Evolutionary conservation across 2,329 filamentous ascomycete genomes (phyloP).

Genomic region (Elsinoe arachidis): DNA sequence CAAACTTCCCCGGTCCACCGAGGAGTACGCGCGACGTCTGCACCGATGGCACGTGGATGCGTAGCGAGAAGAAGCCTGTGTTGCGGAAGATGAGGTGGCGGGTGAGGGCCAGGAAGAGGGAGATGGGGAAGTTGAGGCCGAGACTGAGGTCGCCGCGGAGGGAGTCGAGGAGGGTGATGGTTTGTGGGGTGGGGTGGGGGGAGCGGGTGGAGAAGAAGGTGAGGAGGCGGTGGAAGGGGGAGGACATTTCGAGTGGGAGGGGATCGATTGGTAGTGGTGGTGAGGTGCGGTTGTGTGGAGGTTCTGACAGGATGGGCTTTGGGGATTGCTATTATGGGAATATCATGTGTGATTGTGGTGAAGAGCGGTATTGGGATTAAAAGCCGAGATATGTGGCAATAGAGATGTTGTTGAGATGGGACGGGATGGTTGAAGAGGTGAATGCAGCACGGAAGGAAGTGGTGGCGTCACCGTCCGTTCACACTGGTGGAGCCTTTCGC

Average conservation of each 20-base stretch:
- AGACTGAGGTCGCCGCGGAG: conserved; percentile 29
- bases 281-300: neutral
- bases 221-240: conserved; percentile 29
- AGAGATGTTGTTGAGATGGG: neutral
- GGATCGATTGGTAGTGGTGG: conserved; percentile 2
- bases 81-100: conserved; percentile 28
- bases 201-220: conserved; percentile 29
- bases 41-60: conserved; percentile 29
- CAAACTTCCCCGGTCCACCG: conserved; percentile 20
- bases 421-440: neutral
- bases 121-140: conserved; percentile 31
- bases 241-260: conserved; percentile 17
- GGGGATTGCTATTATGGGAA: neutral
- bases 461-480: conserved; percentile 10
- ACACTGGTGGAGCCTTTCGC: neutral
- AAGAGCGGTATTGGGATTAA: neutral
- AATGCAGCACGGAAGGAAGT: neutral
- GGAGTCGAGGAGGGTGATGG: conserved; percentile 29
- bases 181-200: conserved; percentile 22
- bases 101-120: conserved; percentile 25
- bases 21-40: conserved; percentile 22
- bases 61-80: conserved; percentile 25
- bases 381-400: neutral
- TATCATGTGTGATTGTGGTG: neutral
- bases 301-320: neutral